These are phyloP conservation scores for Fusarium acutatum DNA, from an alignment of 2,329 filamentous ascomycete species.

Conservation along the genomic window DNA sequence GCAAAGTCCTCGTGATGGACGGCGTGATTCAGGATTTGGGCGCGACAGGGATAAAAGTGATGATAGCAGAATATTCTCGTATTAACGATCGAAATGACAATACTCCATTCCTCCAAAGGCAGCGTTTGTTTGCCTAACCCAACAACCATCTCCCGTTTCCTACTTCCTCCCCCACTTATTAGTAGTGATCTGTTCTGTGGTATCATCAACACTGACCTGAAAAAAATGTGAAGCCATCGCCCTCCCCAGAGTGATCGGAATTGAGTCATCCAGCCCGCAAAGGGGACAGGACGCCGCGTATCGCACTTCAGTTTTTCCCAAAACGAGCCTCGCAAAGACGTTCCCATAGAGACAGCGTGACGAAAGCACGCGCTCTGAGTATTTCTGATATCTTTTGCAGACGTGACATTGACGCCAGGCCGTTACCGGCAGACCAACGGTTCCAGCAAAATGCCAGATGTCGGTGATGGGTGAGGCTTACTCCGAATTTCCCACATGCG, in stretches of 20 bases:
- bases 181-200: constrained; percentile 38
- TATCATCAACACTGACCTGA: constrained; percentile 40
- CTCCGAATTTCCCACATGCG: constrained; percentile 99
- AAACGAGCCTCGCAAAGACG: constrained; percentile 91
- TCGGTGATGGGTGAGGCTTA: constrained; percentile 73
- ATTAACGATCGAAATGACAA: constrained; percentile 35
- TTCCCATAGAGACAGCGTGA: constrained; percentile 76
- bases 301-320: constrained; percentile 82
- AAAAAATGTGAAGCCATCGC: constrained; percentile 63
- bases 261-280: constrained; percentile 70
- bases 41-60: neutral
- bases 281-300: constrained; percentile 75
- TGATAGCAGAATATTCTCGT: constrained; percentile 20
- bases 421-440: constrained; percentile 80
- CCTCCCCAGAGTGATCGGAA: constrained; percentile 92
- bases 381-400: constrained; percentile 95
- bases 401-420: constrained; percentile 81
- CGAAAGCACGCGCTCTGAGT: constrained; percentile 61
- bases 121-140: neutral
- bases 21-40: neutral
- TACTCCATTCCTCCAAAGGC: constrained; percentile 20
- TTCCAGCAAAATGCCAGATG: neutral
- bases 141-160: neutral
- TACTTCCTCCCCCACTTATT: constrained; percentile 9
- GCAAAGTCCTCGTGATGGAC: constrained; percentile 4